phyloP scores from a whole-genome alignment of 768 basidiomycete genomes.

The Calocybe indica region DNA sequence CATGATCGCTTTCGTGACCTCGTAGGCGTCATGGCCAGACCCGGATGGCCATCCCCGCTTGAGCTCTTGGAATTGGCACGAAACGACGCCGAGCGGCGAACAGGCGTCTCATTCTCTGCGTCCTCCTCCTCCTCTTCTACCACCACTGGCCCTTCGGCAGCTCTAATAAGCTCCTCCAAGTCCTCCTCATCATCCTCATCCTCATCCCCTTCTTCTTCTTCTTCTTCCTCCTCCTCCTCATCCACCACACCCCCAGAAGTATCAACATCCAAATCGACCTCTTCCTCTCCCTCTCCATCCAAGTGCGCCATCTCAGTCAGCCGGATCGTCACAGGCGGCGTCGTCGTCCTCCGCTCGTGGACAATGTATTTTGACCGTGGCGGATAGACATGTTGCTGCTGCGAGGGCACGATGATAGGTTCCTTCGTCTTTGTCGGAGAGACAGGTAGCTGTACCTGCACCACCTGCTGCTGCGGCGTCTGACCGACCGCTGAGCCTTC shows the following conservation, averaged over 20 bases:
- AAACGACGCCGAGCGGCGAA: constrained; percentile 22
- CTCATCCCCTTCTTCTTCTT: constrained; percentile 13
- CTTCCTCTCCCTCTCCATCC: too few relatives aligned
- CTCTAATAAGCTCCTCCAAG: constrained; percentile 14
- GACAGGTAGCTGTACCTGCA: not conserved
- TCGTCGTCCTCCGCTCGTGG: constrained; percentile 1
- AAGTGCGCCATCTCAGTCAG: not conserved
- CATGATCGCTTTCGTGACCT: constrained; percentile 17
- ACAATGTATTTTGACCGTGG: constrained; percentile 1
- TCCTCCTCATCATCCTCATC: constrained; percentile 17
- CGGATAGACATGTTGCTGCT: constrained; percentile 5
- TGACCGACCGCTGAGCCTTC: not conserved
- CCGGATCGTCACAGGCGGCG: constrained; percentile 4
- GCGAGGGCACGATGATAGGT: constrained; percentile 17
- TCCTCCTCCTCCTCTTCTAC: constrained; percentile 20
- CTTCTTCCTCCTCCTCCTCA: constrained; percentile 4
- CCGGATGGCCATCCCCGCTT: too few relatives aligned
- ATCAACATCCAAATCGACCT: too few relatives aligned
- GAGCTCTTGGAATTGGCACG: constrained; percentile 4
- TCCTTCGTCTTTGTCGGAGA: not conserved
- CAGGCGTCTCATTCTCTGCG: constrained; percentile 25
- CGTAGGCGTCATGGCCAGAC: not conserved
- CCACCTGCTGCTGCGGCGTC: constrained; percentile 14
- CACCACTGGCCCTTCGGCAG: constrained; percentile 15
- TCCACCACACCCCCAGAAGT: too few relatives aligned